Evolutionary conservation across 2,329 filamentous ascomycete genomes (phyloP).

Genomic region (Venturia effusa): DNA sequence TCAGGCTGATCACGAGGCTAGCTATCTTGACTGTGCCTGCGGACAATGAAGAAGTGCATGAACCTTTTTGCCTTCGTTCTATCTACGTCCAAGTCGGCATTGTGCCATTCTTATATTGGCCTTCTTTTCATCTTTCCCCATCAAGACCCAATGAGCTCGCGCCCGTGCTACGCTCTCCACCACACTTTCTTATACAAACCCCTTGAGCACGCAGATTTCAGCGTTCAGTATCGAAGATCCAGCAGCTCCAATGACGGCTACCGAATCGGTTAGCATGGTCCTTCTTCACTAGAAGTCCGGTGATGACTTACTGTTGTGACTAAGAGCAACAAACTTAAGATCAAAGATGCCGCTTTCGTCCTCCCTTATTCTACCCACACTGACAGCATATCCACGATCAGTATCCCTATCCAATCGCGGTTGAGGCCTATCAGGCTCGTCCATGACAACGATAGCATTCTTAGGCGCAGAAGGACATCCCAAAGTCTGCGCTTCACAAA

Average conservation of each 20-base stretch:
- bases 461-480: slow-evolving; percentile 80
- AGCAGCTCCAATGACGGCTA: slow-evolving; percentile 84
- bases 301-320: slow-evolving; percentile 57
- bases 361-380: slow-evolving; percentile 75
- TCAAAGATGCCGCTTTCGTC: slow-evolving; percentile 87
- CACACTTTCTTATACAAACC: slow-evolving; percentile 36
- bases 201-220: slow-evolving; percentile 84
- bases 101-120: neutral
- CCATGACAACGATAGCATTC: slow-evolving; percentile 76
- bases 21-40: neutral
- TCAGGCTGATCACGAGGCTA: slow-evolving; percentile 6
- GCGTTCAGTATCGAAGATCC: slow-evolving; percentile 92
- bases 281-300: neutral
- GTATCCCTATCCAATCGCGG: slow-evolving; percentile 82
- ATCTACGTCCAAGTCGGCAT: neutral
- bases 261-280: slow-evolving; percentile 15
- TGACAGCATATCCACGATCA: slow-evolving; percentile 78
- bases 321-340: slow-evolving; percentile 86
- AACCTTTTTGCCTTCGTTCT: neutral
- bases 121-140: neutral
- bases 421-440: slow-evolving; percentile 83
- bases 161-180: neutral
- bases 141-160: neutral
- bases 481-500: slow-evolving; percentile 68
- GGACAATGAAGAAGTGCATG: neutral